Evolutionary conservation across 139 green algal genomes (phyloP), one percentile per base, ranked within the genome.

Genomic region (Chloropicon primus): DNA sequence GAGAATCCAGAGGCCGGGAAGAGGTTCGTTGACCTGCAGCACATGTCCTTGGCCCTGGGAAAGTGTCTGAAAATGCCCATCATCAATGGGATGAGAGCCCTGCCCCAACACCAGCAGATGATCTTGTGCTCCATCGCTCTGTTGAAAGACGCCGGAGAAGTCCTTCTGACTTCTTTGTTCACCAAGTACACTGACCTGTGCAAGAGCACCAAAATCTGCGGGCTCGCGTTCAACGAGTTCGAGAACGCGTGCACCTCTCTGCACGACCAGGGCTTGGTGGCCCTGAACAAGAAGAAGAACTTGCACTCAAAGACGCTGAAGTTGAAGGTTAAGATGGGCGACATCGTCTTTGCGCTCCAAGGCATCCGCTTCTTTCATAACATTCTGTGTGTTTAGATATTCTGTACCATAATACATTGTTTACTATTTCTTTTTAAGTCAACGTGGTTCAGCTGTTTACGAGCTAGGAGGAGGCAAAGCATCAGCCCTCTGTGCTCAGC

Each of bases 61-160:
- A 28, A 54, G 75, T 80, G 27, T 21, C 83, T 84, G 5, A 74
- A 74, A 24, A 72, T 26, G 1, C 74, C 80, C 23, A 53, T 82
- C 5, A 77, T 86, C 76, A 75, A 86, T 1, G 77, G 54, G 17
- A 83, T 86, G 26, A 53, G 74, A 5, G 41, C 74, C 1, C 71
- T 86, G 29, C 82, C 82, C 1, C 82, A 86, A 28, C 79, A 83
- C 21, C 82, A 86, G 53, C 81, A 85, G 74, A 80, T 86, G 80
- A 73, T 84, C 23, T 28, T 86, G 1, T 86, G 82, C 76, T 74
- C 82, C 25, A 76, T 74, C 24, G 82, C 81, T 5, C 79, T 27
- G 3, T 2, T 86, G 1, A 25, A 21, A 73, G 26, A 28, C 21
- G 1, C 28, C 21, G 53, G 24, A 21, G 23, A 77, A 24, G 25